phyloP scores from a whole-genome alignment of 2,329 filamentous ascomycete genomes.

The Colletotrichum sp. region DNA sequence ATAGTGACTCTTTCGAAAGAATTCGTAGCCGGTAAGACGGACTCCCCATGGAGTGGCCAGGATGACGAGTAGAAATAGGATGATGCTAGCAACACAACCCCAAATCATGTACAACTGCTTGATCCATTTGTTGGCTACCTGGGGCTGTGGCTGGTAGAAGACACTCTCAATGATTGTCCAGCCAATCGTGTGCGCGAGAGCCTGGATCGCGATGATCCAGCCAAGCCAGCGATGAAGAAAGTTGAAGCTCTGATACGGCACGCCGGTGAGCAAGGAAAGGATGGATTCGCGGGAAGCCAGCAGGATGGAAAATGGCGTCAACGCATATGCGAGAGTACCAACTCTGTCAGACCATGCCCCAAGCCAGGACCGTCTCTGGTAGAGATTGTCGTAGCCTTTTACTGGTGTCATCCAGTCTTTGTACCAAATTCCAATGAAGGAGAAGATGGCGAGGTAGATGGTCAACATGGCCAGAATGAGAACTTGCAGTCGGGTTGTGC shows the following conservation, averaged over 20 bases:
- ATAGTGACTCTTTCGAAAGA: conserved; percentile 78
- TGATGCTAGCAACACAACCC: conserved; percentile 64
- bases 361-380: conserved; percentile 69
- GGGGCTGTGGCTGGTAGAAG: conserved; percentile 76
- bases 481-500: conserved; percentile 72
- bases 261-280: conserved; percentile 71
- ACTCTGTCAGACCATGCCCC: conserved; percentile 74
- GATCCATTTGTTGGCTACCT: conserved; percentile 61
- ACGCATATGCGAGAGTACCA: conserved; percentile 74
- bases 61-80: conserved; percentile 63
- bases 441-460: conserved; percentile 70
- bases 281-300: conserved; percentile 74
- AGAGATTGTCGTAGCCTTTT: conserved; percentile 55
- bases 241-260: conserved; percentile 79
- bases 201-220: conserved; percentile 74
- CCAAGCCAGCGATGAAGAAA: conserved; percentile 81
- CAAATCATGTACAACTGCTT: conserved; percentile 73
- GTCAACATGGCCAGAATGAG: conserved; percentile 61
- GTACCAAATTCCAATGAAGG: conserved; percentile 73
- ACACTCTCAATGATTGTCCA: conserved; percentile 72
- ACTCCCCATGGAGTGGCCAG: conserved; percentile 65
- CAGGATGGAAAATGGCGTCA: conserved; percentile 73
- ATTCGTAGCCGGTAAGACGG: conserved; percentile 74
- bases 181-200: conserved; percentile 70
- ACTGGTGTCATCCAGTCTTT: conserved; percentile 74